Percentiles rank a stretch among this genome's conserved stretches.
These are phyloP conservation scores for Citrullus amarus DNA, from an alignment of 306 rosid genomes.

Conservation along the genomic window DNA sequence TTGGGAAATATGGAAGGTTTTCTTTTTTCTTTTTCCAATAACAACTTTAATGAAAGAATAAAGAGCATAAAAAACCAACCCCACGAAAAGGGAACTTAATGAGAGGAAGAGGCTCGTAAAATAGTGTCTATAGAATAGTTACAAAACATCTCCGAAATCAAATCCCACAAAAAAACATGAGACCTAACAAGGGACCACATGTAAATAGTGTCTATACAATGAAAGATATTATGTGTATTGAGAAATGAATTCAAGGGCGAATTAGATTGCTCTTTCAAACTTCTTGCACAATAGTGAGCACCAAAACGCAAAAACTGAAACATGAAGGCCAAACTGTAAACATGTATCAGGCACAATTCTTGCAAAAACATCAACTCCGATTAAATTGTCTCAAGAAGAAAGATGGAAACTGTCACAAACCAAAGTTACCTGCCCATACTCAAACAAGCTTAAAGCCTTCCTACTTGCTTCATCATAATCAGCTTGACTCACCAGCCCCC, in stretches of 20 bases:
- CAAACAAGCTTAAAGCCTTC: constrained; percentile 64
- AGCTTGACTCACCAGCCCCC: constrained; percentile 62
- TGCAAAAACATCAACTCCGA: not conserved
- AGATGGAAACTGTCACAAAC: constrained; percentile 4
- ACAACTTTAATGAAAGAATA: too few species aligned
- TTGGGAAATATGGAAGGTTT: not conserved
- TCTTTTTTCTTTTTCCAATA: too few species aligned
- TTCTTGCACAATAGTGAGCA: not conserved
- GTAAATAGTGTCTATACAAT: too few species aligned
- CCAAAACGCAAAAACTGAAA: not conserved
- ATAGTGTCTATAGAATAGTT: too few species aligned
- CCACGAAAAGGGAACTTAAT: too few species aligned
- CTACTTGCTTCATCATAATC: constrained; percentile 75
- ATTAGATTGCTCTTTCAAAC: not conserved
- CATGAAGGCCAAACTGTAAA: not conserved
- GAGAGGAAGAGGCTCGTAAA: too few species aligned
- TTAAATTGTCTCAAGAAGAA: not conserved
- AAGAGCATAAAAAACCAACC: too few species aligned
- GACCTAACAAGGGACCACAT: too few species aligned
- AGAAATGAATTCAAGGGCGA: not conserved
- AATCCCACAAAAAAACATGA: too few species aligned
- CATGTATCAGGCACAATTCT: not conserved
- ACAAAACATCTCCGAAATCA: too few species aligned
- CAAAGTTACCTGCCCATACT: constrained; percentile 73
- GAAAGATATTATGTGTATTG: not conserved